Percentiles rank a stretch among this genome's conserved stretches.
phyloP scores from a whole-genome alignment of 495 filamentous ascomycete genomes.

The Lasiosphaeria ovina region DNA sequence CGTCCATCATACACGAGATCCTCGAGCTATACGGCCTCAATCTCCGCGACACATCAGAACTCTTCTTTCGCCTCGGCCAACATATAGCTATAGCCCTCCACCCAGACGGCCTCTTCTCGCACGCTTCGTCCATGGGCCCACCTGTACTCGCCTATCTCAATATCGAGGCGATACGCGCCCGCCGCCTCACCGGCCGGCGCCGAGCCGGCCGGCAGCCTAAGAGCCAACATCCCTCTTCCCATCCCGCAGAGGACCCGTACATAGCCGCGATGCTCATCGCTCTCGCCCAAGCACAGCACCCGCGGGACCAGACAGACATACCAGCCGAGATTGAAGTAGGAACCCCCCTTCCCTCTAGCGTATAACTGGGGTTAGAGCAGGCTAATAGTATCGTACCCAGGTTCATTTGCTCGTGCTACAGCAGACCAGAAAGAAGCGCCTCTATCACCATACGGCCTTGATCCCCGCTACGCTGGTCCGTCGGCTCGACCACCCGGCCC shows the following conservation, averaged over 20 bases:
- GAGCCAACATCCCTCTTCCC: not conserved
- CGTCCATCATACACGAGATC: no score
- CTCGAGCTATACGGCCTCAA: no score
- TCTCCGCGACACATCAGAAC: no score
- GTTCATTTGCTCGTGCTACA: not conserved
- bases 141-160: constrained; percentile 11
- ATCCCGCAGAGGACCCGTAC: not conserved
- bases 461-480: not conserved
- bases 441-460: not conserved
- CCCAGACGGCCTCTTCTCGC: constrained; percentile 7
- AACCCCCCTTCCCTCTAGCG: not conserved
- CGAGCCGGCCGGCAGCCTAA: not conserved
- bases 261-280: not conserved
- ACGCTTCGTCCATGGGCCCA: constrained; percentile 1
- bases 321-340: not conserved
- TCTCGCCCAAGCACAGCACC: not conserved
- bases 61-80: constrained; percentile 10
- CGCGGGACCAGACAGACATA: not conserved
- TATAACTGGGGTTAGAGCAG: not conserved
- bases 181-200: constrained; percentile 22
- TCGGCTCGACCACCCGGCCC: not conserved
- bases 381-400: not conserved
- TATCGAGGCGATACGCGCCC: constrained; percentile 14
- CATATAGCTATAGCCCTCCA: constrained; percentile 2
- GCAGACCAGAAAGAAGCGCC: not conserved